These are phyloP conservation scores for Theobroma cacao DNA, from an alignment of 345 rosid genomes.

Conservation along the genomic window DNA sequence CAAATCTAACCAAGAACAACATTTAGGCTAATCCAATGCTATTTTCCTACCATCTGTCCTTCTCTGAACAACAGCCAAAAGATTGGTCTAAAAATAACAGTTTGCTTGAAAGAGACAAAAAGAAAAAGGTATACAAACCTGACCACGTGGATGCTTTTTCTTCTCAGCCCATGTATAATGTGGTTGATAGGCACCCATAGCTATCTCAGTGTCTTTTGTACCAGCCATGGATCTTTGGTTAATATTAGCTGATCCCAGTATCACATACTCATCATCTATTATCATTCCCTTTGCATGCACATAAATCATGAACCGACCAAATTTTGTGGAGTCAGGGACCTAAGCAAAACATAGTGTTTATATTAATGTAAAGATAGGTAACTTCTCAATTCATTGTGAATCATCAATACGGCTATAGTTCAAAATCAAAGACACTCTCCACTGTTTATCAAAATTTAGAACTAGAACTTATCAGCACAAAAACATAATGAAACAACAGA, in stretches of 20 bases:
- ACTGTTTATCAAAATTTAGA: neutral
- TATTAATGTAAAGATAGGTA: neutral
- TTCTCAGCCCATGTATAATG: conserved; percentile 60
- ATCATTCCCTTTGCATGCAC: conserved; percentile 75
- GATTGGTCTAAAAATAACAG: neutral
- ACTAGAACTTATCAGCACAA: neutral
- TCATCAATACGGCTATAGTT: neutral
- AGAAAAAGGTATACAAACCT: conserved; percentile 47
- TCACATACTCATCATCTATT: conserved; percentile 66
- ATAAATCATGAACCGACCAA: conserved; percentile 59
- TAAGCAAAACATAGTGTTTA: neutral
- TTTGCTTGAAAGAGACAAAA: neutral
- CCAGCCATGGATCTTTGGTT: conserved; percentile 83
- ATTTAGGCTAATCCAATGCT: neutral
- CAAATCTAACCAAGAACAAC: neutral
- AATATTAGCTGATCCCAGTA: conserved; percentile 68
- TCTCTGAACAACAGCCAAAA: neutral
- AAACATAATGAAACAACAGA: neutral
- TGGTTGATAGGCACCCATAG: conserved; percentile 97
- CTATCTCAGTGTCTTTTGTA: conserved; percentile 67
- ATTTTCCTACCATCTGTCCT: neutral
- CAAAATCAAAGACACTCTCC: neutral
- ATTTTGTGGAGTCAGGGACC: conserved; percentile 33
- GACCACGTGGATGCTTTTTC: conserved; percentile 67
- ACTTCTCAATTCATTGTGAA: neutral